Evolutionary conservation across 345 rosid genomes (phyloP), one percentile per base, ranked within the genome.

Genomic region (Limnanthes douglasii): DNA sequence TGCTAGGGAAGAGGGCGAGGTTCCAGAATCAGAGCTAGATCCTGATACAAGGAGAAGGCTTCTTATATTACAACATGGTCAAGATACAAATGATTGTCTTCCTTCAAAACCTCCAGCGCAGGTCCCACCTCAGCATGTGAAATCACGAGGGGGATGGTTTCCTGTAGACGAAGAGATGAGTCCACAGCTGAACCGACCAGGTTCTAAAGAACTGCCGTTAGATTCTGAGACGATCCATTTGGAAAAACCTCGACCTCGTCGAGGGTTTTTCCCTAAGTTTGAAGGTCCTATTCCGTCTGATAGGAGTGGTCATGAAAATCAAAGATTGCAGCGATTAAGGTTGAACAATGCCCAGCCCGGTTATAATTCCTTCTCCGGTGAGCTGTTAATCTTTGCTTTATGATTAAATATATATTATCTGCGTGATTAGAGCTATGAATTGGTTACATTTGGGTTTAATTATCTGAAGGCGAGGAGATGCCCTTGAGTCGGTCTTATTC

Each of bases 1-100:
- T 28, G 94, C 81, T 32, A 73, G 96, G 55, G 99, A 85, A 70
- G 99, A 92, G 60, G 99, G 99, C 27, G 99, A 92, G 66, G 94
- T 85, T 31, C 96, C 93, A 23, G 96, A 81, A 65, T 85, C 99
- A 37, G 99, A 92, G 58, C 51, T 92, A 56, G 99, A 92, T 70
- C 99, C 96, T 19, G 86, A 81, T 65, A 85, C 94, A 14, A 65
- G 96, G 59, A 78, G 99, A 74, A 57, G 93, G 59, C 94, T 92
- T 49, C 94, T 92, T 46, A 85, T 92, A 65, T 73, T 92, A 68
- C 93, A 92, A 54, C 93, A 92, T 34, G 99, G 99, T 50, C 88
- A 81, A 65, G 96, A 92, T 73, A 56, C 56, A 15, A 75, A 93
- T 68, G 96, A 85, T 39, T 61, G 55, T 46, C 42, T 60, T 30